Conservation (phyloP, 176 grass and related monocot species). For the Lolium multiflorum region DNA sequence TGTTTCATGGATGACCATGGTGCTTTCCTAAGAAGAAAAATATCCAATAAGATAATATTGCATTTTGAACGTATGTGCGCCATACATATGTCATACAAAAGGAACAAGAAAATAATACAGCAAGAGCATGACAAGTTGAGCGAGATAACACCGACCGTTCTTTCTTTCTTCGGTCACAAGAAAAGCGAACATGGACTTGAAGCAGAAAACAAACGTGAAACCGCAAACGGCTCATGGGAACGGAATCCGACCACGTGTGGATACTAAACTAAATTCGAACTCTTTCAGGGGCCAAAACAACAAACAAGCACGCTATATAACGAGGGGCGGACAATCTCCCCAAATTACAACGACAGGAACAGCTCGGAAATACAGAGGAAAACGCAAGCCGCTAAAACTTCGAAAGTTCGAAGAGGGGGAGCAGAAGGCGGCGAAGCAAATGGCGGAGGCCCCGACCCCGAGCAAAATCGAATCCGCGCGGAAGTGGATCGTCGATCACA, state of each 20-base stretch:
- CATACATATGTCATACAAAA: no score
- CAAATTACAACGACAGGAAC: background rate
- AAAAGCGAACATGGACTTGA: constrained; percentile 7
- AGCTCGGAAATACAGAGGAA: background rate
- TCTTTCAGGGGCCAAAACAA: background rate
- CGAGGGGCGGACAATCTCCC: background rate
- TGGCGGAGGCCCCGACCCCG: constrained; percentile 68
- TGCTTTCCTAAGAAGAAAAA: no score
- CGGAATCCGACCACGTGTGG: constrained; percentile 28
- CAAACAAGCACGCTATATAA: constrained; percentile 35
- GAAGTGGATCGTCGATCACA: constrained; percentile 92
- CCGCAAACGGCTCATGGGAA: background rate
- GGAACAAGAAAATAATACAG: background rate
- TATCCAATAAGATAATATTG: no score
- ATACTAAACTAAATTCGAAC: constrained; percentile 27
- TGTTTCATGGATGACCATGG: no score
- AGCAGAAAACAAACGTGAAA: background rate
- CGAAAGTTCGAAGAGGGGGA: constrained; percentile 27
- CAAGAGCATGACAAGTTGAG: background rate
- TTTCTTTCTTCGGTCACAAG: constrained; percentile 21
- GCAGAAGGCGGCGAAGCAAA: constrained; percentile 48
- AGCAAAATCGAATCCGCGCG: constrained; percentile 73
- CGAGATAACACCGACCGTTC: background rate
- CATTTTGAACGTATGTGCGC: no score
- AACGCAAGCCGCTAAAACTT: background rate